phyloP scores from a whole-genome alignment of 352 stramenopile genomes.

The Globisporangium okanoganense region DNA sequence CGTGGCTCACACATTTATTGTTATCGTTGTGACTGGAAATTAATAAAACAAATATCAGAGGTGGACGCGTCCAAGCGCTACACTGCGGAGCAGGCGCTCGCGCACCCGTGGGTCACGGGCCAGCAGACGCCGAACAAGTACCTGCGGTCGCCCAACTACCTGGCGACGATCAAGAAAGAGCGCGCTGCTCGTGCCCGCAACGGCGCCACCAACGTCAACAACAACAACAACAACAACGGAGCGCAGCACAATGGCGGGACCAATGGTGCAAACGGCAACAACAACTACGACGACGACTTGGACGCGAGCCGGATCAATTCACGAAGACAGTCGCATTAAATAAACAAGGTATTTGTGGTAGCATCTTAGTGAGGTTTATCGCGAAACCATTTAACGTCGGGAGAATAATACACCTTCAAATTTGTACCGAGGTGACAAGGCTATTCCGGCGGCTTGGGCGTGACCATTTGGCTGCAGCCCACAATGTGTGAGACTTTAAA shows the following conservation, averaged over 20 bases:
- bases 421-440: too few relatives aligned
- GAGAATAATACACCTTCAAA: too few relatives aligned
- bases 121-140: conserved; percentile 85
- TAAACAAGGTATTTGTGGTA: background rate
- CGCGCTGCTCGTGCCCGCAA: conserved; percentile 23
- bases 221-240: conserved; percentile 37
- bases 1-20: background rate
- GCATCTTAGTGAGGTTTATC: too few relatives aligned
- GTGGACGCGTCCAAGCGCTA: conserved; percentile 75
- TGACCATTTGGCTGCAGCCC: too few relatives aligned
- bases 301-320: conserved; percentile 29
- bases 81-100: conserved; percentile 77
- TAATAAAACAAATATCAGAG: conserved; percentile 32
- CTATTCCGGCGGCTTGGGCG: too few relatives aligned
- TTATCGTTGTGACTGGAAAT: background rate
- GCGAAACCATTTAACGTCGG: too few relatives aligned
- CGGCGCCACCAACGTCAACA: conserved; percentile 6
- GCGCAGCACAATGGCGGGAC: conserved; percentile 16
- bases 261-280: conserved; percentile 8
- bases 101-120: conserved; percentile 85
- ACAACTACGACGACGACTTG: conserved; percentile 11
- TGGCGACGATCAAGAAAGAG: conserved; percentile 79
- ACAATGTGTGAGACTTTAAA: background rate
- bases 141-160: conserved; percentile 84
- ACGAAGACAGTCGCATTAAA: conserved; percentile 64